Evolutionary conservation across 1,284 basidiomycete species (phyloP).

Genomic region (Lentinula novae-zelandiae): DNA sequence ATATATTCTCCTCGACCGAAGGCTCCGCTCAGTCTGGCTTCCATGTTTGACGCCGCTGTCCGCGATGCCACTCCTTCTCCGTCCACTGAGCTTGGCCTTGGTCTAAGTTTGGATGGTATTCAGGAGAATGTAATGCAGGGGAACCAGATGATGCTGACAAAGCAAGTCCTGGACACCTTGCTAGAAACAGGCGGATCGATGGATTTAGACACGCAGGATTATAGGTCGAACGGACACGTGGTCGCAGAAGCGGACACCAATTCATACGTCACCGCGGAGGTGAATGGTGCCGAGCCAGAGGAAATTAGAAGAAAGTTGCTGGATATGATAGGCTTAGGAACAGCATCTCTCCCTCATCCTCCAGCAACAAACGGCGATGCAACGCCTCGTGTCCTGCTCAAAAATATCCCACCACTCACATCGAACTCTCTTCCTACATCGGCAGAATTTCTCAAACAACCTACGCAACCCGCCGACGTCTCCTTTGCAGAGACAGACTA

Average conservation of each 20-base stretch:
- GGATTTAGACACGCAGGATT: background rate
- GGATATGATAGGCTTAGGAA: background rate
- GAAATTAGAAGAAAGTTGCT: background rate
- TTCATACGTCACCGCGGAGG: background rate
- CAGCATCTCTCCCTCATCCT: background rate
- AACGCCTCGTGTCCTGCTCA: background rate
- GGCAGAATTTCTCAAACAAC: background rate
- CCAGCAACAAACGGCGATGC: background rate
- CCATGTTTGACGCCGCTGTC: background rate
- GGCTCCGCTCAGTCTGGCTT: background rate
- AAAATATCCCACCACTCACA: background rate
- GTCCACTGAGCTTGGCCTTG: background rate
- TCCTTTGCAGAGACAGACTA: background rate
- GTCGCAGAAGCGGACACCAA: background rate
- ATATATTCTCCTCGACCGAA: conserved; percentile 10
- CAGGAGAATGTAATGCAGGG: background rate
- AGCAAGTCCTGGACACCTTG: conserved; percentile 3
- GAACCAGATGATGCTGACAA: conserved; percentile 1
- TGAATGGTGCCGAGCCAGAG: background rate
- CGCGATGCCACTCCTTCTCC: background rate
- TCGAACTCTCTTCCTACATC: background rate
- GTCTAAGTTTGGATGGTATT: background rate
- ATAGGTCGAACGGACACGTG: background rate
- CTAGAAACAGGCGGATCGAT: background rate
- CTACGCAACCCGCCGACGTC: background rate